A percentile compares a stretch with the other conserved stretches of the same genome.
These are phyloP conservation scores for Salicornia ramosissima DNA, from an alignment of 148 eudicot species.

Conservation along the genomic window DNA sequence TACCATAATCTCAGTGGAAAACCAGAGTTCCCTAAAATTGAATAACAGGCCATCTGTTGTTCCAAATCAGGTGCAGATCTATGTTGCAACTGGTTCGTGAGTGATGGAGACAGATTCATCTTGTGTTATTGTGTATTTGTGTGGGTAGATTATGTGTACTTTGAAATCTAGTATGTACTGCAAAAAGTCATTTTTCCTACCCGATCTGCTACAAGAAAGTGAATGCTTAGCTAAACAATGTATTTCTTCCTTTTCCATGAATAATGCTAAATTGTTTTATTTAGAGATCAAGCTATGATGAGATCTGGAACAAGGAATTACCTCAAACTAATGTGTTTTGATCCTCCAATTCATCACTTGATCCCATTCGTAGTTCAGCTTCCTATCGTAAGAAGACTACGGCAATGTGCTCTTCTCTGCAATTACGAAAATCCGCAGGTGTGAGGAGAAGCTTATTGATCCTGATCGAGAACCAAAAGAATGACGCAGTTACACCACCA, in stretches of 20 bases:
- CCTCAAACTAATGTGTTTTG: neutral
- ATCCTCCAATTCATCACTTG: no score
- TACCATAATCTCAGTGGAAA: neutral
- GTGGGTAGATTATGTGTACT: neutral
- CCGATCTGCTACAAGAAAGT: neutral
- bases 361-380: neutral
- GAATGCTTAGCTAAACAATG: neutral
- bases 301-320: neutral
- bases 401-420: neutral
- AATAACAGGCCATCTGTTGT: conserved; percentile 3
- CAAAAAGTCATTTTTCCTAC: no score
- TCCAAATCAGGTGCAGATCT: conserved; percentile 8
- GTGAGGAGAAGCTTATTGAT: no score
- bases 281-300: neutral
- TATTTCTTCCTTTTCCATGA: neutral
- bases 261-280: neutral
- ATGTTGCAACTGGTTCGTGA: conserved; percentile 9
- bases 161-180: neutral
- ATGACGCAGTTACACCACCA: neutral
- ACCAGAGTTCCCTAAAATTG: conserved; percentile 6
- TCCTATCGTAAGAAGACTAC: neutral
- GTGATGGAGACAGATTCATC: conserved; percentile 9
- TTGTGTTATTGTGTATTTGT: neutral
- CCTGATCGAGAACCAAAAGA: neutral
- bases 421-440: neutral